Evolutionary conservation across 208 protist genomes (phyloP), one percentile per base, ranked within the genome.

Genomic region (Phytomonas francai): DNA sequence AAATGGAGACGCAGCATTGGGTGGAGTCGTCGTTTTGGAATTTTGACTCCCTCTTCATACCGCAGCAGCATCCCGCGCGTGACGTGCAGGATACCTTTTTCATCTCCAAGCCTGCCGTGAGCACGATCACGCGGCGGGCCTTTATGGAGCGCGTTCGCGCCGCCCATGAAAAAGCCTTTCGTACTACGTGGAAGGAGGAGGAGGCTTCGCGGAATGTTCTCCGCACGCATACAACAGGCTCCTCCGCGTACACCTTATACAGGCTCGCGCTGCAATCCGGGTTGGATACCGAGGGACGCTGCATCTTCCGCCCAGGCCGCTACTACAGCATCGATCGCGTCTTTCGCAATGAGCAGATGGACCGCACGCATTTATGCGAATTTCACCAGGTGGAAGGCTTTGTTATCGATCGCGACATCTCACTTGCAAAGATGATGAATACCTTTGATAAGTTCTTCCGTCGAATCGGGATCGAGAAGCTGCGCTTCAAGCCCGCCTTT

Each of bases 31-130:
- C 97, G 28, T 99, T 99, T 88, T 99, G 99, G 99, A 99, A 99
- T 92, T 99, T 99, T 79, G 99, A 99, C 84, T 84, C 98, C 8
- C 94, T 99, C 56, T 99, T 99, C 78, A 98, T 99, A 83, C 98
- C 98, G 32, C 99, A 99, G 88, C 93, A 99, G 78, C 99, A 99
- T 85, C 99, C 99, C 14, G 98, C 98, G 8, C 88, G 99, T 62
- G 99, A 99, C 73, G 76, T 91, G 42, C 99, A 99, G 66, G 99
- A 99, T 83, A 99, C 99, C 7, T 99, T 99, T 88, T 99, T 99
- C 83, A 73, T 99, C 3, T 88, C 89, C 14, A 91, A 97, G 80
- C 94, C 94, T 27, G 83, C 71, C 45, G 72, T 65, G 19, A 72
- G 73, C 31, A 30, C 72, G 28, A 32, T 90, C 28, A 63, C 73